Percentiles rank a stretch among this genome's conserved stretches.
phyloP scores from a whole-genome alignment of 164 flowering plant genomes.

The Berberis vulgaris region DNA sequence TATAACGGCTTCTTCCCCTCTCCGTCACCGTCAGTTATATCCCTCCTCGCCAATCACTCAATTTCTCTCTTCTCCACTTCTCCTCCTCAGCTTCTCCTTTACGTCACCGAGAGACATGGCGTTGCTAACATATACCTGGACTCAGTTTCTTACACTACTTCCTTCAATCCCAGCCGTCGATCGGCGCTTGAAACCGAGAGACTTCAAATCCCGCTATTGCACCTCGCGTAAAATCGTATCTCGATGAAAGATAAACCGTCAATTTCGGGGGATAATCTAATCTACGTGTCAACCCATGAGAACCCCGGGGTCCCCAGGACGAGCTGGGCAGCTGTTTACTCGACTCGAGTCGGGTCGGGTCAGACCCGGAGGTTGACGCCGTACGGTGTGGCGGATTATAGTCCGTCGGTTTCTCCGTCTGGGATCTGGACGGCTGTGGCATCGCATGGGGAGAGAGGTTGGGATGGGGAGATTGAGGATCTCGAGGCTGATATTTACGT shows the following conservation, averaged over 20 bases:
- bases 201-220: conserved; percentile 34
- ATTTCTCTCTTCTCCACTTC: conserved; percentile 6
- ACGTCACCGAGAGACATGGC: conserved; percentile 70
- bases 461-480: conserved; percentile 75
- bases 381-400: conserved; percentile 55
- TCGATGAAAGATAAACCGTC: conserved; percentile 75
- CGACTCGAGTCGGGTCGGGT: conserved; percentile 45
- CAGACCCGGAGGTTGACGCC: conserved; percentile 67
- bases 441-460: conserved; percentile 59
- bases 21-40: conserved; percentile 15
- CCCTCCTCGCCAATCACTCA: conserved; percentile 12
- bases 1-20: conserved; percentile 71
- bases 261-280: conserved; percentile 37
- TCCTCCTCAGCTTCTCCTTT: conserved; percentile 22
- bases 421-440: conserved; percentile 82
- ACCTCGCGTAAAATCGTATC: conserved; percentile 7
- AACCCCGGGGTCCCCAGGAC: conserved; percentile 41
- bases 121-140: conserved; percentile 41
- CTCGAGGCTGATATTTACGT: conserved; percentile 61
- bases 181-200: conserved; percentile 26
- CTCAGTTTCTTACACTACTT: conserved; percentile 4
- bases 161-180: conserved; percentile 16
- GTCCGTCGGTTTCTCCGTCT: conserved; percentile 85
- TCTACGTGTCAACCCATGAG: conserved; percentile 83
- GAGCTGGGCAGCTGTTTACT: conserved; percentile 89